A percentile compares a stretch with the other conserved stretches of the same genome.
phyloP scores from a whole-genome alignment of 2,329 filamentous ascomycete species.

The Clonostachys rosea region DNA sequence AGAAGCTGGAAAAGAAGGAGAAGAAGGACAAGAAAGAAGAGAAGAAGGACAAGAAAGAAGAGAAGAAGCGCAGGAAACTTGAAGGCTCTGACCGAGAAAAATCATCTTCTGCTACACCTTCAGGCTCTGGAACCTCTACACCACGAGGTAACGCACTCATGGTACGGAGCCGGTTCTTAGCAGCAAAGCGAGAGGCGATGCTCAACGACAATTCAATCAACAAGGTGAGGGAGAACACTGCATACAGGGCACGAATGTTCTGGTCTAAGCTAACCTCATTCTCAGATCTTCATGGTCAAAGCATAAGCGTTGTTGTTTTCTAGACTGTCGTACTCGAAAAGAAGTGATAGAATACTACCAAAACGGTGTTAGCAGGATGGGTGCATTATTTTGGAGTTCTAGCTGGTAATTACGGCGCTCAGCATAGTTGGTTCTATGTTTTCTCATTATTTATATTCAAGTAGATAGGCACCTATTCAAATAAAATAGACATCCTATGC shows the following conservation, averaged over 20 bases:
- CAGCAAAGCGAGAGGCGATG: conserved; percentile 79
- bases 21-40: conserved; percentile 37
- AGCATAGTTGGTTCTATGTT: no score
- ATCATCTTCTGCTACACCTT: conserved; percentile 19
- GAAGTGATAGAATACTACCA: not conserved
- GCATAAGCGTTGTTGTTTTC: conserved; percentile 11
- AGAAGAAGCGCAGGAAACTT: conserved; percentile 46
- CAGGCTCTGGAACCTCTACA: conserved; percentile 38
- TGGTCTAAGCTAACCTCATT: not conserved
- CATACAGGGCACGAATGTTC: no score
- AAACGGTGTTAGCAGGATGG: not conserved
- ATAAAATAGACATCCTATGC: no score
- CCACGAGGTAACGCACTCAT: conserved; percentile 55
- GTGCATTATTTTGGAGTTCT: not conserved
- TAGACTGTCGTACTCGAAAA: not conserved
- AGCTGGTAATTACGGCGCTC: no score
- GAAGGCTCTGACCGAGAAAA: conserved; percentile 14
- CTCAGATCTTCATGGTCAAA: conserved; percentile 68
- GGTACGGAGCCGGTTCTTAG: conserved; percentile 77
- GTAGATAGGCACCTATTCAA: no score
- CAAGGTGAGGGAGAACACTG: conserved; percentile 55
- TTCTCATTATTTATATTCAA: no score
- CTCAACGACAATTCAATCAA: conserved; percentile 79
- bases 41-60: conserved; percentile 42
- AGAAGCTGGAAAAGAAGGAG: conserved; percentile 37